Conservation (phyloP, 2,329 filamentous ascomycete genomes). For the Dendrostoma leiphaemia region DNA sequence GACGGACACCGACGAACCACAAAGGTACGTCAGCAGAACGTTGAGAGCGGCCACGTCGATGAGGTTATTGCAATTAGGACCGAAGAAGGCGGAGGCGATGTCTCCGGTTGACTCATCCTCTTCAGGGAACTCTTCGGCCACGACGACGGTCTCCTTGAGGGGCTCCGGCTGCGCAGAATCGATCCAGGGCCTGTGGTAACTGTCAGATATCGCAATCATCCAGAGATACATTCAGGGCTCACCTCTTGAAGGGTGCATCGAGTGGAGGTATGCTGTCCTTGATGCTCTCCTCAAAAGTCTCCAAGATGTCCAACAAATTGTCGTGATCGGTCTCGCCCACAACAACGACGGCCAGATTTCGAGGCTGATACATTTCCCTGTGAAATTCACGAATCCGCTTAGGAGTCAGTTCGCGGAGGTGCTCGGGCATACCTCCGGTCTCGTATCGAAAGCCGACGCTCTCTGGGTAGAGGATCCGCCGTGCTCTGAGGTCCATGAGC, state of each 20-base stretch:
- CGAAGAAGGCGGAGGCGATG: conserved; percentile 81
- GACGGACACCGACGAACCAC: conserved; percentile 88
- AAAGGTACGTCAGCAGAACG: conserved; percentile 80
- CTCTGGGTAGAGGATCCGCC: conserved; percentile 80
- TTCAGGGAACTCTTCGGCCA: conserved; percentile 88
- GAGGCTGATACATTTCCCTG: conserved; percentile 95
- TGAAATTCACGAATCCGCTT: conserved; percentile 95
- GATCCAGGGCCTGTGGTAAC: conserved; percentile 67
- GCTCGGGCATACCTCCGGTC: conserved; percentile 96
- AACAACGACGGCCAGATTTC: conserved; percentile 87
- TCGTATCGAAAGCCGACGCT: conserved; percentile 93
- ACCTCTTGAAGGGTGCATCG: conserved; percentile 72
- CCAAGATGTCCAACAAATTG: conserved; percentile 76
- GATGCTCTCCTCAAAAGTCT: conserved; percentile 86
- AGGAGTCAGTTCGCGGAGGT: conserved; percentile 78
- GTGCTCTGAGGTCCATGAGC: conserved; percentile 82
- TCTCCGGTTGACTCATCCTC: conserved; percentile 94
- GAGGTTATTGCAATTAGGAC: conserved; percentile 74
- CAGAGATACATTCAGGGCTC: conserved; percentile 11
- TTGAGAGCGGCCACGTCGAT: conserved; percentile 70
- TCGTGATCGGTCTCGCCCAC: conserved; percentile 88
- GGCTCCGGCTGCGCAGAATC: conserved; percentile 78
- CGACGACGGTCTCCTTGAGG: conserved; percentile 68
- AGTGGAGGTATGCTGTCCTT: conserved; percentile 75
- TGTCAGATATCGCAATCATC: too few species aligned